Evolutionary conservation across 2,329 filamentous ascomycete species (phyloP).

Genomic region (Triangularia verruculosa): DNA sequence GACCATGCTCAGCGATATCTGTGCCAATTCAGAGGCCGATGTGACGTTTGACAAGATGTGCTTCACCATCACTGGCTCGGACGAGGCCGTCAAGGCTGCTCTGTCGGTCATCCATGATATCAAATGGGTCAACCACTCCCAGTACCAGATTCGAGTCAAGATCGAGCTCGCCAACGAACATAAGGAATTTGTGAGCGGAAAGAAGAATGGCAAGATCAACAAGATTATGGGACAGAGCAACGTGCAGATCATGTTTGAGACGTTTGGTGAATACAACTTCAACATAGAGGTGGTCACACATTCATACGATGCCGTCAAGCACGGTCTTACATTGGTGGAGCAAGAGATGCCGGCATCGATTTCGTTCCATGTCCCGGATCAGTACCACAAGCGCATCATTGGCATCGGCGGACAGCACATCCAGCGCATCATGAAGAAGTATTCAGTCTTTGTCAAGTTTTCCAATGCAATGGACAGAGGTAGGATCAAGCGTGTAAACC

Average conservation of each 20-base stretch:
- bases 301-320: constrained; percentile 91
- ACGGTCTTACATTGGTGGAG: constrained; percentile 87
- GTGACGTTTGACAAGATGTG: constrained; percentile 91
- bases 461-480: constrained; percentile 98
- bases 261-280: constrained; percentile 99
- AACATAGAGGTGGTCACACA: constrained; percentile 96
- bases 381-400: constrained; percentile 99
- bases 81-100: constrained; percentile 94
- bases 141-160: constrained; percentile 94
- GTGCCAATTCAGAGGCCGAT: constrained; percentile 92
- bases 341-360: constrained; percentile 99
- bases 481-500: constrained; percentile 22
- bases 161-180: constrained; percentile 99
- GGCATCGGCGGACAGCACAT: constrained; percentile 98
- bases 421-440: constrained; percentile 99
- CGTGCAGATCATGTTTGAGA: constrained; percentile 98
- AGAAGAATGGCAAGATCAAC: constrained; percentile 99
- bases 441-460: constrained; percentile 99
- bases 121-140: constrained; percentile 79
- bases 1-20: constrained; percentile 92
- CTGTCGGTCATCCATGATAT: constrained; percentile 91
- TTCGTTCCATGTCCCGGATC: constrained; percentile 97
- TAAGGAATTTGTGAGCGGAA: constrained; percentile 98
- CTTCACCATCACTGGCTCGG: constrained; percentile 91
- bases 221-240: constrained; percentile 99